Percentiles rank a stretch among this genome's conserved stretches.
Evolutionary conservation across 495 filamentous ascomycete genomes (phyloP).

Genomic region (Podospora australis): DNA sequence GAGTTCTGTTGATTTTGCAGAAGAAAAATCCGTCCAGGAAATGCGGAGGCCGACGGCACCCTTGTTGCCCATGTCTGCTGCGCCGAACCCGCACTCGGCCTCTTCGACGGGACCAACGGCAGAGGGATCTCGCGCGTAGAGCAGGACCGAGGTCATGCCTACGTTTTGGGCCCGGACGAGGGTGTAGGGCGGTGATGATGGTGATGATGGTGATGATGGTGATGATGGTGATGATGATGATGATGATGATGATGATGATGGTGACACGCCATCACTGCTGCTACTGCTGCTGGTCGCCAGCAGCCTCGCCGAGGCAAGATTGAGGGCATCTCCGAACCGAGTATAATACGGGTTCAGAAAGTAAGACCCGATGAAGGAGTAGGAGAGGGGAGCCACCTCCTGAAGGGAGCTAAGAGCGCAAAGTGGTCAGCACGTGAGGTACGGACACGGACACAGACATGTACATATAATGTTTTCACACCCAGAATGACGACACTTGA

Average conservation of each 20-base stretch:
- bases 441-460: too few relatives aligned
- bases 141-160: slow-evolving; percentile 83
- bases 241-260: too few relatives aligned
- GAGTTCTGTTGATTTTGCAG: slow-evolving; percentile 49
- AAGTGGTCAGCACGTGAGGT: background rate
- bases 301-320: slow-evolving; percentile 49
- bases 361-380: slow-evolving; percentile 80
- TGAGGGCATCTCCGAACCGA: slow-evolving; percentile 59
- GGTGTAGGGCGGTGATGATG: slow-evolving; percentile 30
- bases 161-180: slow-evolving; percentile 56
- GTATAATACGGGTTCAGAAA: slow-evolving; percentile 70
- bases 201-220: slow-evolving; percentile 1
- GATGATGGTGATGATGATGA: too few relatives aligned
- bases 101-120: slow-evolving; percentile 55
- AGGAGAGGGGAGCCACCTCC: slow-evolving; percentile 78
- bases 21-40: slow-evolving; percentile 30
- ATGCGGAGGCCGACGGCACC: slow-evolving; percentile 78
- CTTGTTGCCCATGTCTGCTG: slow-evolving; percentile 89
- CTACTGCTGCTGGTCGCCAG: slow-evolving; percentile 15
- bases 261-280: too few relatives aligned
- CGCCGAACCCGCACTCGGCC: slow-evolving; percentile 72
- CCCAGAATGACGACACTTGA: too few relatives aligned
- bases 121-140: slow-evolving; percentile 59
- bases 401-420: slow-evolving; percentile 57
- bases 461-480: too few relatives aligned